phyloP scores from a whole-genome alignment of 1,284 basidiomycete genomes.

The Naganishia cerealis region DNA sequence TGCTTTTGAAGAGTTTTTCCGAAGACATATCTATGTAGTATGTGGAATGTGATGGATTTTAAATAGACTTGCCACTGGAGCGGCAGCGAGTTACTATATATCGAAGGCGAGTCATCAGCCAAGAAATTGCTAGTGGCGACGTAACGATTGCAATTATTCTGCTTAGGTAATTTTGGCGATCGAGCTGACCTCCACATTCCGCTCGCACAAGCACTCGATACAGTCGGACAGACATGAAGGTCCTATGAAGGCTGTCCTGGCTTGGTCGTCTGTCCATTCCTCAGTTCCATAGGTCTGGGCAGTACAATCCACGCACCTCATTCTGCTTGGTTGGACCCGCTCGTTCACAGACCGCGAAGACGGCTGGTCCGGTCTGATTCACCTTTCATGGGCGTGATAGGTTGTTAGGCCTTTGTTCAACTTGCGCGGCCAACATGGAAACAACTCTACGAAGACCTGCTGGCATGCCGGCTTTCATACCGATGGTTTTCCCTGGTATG shows the following conservation, averaged over 20 bases:
- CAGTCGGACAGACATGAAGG: neutral
- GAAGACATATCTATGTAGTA: slow-evolving; percentile 21
- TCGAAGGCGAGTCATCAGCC: neutral
- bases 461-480: slow-evolving; percentile 20
- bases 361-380: neutral
- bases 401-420: neutral
- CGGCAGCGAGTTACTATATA: neutral
- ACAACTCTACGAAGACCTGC: slow-evolving; percentile 11
- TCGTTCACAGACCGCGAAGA: neutral
- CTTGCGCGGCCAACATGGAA: neutral
- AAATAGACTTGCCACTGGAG: neutral
- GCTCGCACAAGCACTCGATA: neutral
- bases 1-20: slow-evolving; percentile 50
- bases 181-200: neutral
- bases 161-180: slow-evolving; percentile 10
- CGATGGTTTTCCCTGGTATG: slow-evolving; percentile 20
- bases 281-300: neutral
- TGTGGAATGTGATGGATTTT: neutral
- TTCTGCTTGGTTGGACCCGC: neutral
- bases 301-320: neutral
- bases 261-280: too few species aligned
- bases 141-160: neutral
- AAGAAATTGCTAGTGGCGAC: slow-evolving; percentile 22
- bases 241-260: neutral
- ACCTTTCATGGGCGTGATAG: neutral